Base-by-base conservation (phyloP, 202 grass and related monocot genomes). In the Schoenoplectus tabernaemontani region DNA sequence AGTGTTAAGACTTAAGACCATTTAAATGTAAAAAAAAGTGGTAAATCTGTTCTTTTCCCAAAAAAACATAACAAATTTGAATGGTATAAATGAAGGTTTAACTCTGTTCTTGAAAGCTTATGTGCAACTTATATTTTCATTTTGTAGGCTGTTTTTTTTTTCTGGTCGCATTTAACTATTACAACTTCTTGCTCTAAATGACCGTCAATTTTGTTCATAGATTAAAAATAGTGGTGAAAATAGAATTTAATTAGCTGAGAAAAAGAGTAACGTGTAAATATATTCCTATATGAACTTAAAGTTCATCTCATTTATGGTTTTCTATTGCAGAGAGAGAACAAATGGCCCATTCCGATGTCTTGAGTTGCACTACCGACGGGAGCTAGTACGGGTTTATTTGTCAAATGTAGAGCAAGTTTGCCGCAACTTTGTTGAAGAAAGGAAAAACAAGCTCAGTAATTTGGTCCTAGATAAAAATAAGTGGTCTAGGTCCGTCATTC, bases 321-420 rank as follows among this genome's bases (percentile, higher is more conserved):
- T 33, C 41, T 82, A 64, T 78, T 88, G 71, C 32, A 96, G 90
- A 81, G 93, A 96, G 90, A 90, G 90, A 85, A 87, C 75, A 11
- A 78, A 96, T 44, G 72, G 54, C 74, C 93, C 90, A 16, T 96
- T 96, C 81, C 82, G 77, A 54, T 96, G 93, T 77, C 90, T 96
- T 42, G 90, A 88, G 47, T 76, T 62, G 23, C 89, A 83, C 9
- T 96, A 96, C 48, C 87, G 90, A 30, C 76, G 77, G 74, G 93
- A 96, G 68, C 59, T 96, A 15, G 79, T 96, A 34, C 64, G 88
- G 3, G 86, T 90, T 24, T 96, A 92, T 83, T 82, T 86, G 82
- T 77, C 84, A 70, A 96, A 96, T 42, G 84, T 92, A 74, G 93
- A 96, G 64, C 90, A 96, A 92, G 84, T 88, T 83, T 96, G 80